Evolutionary conservation across 2,329 filamentous ascomycete genomes (phyloP), one percentile per base, ranked within the genome.

Genomic region (Aspergillus cejpii): DNA sequence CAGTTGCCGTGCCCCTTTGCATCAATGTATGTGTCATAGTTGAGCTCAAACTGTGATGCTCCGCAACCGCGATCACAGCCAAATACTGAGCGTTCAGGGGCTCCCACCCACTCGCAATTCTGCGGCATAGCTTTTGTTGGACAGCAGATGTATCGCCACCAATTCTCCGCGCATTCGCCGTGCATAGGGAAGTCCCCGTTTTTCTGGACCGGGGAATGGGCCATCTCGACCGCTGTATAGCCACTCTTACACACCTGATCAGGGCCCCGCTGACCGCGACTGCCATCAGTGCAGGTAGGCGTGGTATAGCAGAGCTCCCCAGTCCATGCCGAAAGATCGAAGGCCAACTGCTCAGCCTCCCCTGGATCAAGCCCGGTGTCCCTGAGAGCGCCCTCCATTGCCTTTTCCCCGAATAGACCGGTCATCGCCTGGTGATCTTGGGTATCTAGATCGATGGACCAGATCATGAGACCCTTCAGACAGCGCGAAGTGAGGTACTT

Each of bases 401-500:
- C 17, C 6, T 29, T 14, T 43, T 59, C 51, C 1, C 58, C 57
- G 10, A 58, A 37, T 6, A 60, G 50, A 2, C 42, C 56, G 19
- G 21, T 29, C 27, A 59, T 38, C 26, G 54, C 57, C 15, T 55
- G 40, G 39, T 49, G 52, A 14, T 57, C 48, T 19, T 39, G 44
- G n/a, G 55, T 51, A 50, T 61, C 59, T n/a, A 51, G 51, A 41
- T 64, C 61, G 12, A 61, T 43, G 27, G 56, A 55, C 59, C 58
- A 64, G 7, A 55, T 43, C 37, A 56, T 51, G 5, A 54, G 53
- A 1, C 62, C 62, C 11, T 57, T 56, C 4, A 65, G 31, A 42
- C 62, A 65, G 20, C 53, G 46, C 7, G 48, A 15, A 26, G 60
- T 50, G 7, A 56, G 56, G 43, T 48, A 64, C 1, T 27, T 40